These are phyloP conservation scores for Neltuma alba DNA, from an alignment of 306 rosid genomes.

Conservation along the genomic window DNA sequence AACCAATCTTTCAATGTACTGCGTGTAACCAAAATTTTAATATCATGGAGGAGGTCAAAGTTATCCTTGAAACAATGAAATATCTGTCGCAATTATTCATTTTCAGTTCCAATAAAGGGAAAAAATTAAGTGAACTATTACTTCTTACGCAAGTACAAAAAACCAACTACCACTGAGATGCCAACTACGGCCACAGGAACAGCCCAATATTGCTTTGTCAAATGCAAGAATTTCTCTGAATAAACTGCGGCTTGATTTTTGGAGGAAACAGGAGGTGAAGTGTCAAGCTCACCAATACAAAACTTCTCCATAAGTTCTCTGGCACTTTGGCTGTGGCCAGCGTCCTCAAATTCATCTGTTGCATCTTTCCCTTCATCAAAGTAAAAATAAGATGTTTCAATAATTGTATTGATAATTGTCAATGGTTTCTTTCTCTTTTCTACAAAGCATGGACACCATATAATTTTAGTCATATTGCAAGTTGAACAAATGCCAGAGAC, in stretches of 20 bases:
- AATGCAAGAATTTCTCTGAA: slow-evolving; percentile 41
- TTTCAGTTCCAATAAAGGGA: not conserved
- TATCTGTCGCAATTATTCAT: slow-evolving; percentile 42
- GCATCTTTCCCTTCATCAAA: slow-evolving; percentile 71
- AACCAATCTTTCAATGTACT: slow-evolving; percentile 25
- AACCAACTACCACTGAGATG: slow-evolving; percentile 59
- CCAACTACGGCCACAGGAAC: slow-evolving; percentile 60
- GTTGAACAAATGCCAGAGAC: no score
- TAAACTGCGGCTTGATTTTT: slow-evolving; percentile 23
- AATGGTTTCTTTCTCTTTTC: not conserved
- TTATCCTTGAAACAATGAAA: slow-evolving; percentile 39
- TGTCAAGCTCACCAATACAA: slow-evolving; percentile 73
- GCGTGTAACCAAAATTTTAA: not conserved
- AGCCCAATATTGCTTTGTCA: slow-evolving; percentile 66
- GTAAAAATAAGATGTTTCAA: slow-evolving; percentile 22
- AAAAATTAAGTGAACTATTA: slow-evolving; percentile 29
- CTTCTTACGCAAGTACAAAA: slow-evolving; percentile 63
- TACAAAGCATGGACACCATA: not conserved
- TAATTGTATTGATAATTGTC: slow-evolving; percentile 3
- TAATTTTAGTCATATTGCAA: no score
- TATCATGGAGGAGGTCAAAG: not conserved
- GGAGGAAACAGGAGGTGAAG: slow-evolving; percentile 41
- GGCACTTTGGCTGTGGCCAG: slow-evolving; percentile 77
- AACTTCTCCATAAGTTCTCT: slow-evolving; percentile 69
- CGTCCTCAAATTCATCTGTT: slow-evolving; percentile 91